Conservation (phyloP, 345 rosid species). For the Cardamine occulta region DNA sequence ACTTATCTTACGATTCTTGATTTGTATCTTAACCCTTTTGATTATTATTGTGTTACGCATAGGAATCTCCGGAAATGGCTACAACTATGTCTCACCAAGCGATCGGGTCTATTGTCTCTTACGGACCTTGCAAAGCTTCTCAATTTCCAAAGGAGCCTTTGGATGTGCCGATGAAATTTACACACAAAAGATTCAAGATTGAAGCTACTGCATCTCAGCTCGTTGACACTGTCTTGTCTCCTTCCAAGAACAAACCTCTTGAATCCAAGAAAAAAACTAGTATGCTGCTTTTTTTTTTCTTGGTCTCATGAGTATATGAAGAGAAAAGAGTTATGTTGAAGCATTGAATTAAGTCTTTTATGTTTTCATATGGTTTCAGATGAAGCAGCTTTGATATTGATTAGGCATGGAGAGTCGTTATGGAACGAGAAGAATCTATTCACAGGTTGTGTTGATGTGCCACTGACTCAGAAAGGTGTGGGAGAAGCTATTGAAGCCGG, state of each 20-base stretch:
- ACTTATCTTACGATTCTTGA: slow-evolving; percentile 2
- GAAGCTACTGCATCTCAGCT: slow-evolving; percentile 62
- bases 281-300: slow-evolving; percentile 29
- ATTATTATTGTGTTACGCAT: background rate
- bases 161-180: slow-evolving; percentile 45
- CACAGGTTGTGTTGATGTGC: slow-evolving; percentile 98
- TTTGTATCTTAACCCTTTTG: slow-evolving; percentile 7
- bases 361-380: slow-evolving; percentile 43
- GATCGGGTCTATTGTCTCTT: slow-evolving; percentile 52
- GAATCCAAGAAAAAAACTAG: slow-evolving; percentile 68
- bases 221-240: slow-evolving; percentile 56
- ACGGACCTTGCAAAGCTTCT: slow-evolving; percentile 38
- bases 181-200: slow-evolving; percentile 45
- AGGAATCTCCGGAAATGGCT: slow-evolving; percentile 53
- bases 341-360: background rate
- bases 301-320: background rate
- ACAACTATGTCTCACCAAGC: slow-evolving; percentile 63
- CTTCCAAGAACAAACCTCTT: slow-evolving; percentile 48
- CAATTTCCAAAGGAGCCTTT: slow-evolving; percentile 44
- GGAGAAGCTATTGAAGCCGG: slow-evolving; percentile 99
- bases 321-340: background rate
- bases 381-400: slow-evolving; percentile 85
- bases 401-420: slow-evolving; percentile 96
- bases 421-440: slow-evolving; percentile 99
- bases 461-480: slow-evolving; percentile 87